Evolutionary conservation across 257 asterid species (phyloP), one percentile per base, ranked within the genome.

Genomic region (Paulownia fortunei): DNA sequence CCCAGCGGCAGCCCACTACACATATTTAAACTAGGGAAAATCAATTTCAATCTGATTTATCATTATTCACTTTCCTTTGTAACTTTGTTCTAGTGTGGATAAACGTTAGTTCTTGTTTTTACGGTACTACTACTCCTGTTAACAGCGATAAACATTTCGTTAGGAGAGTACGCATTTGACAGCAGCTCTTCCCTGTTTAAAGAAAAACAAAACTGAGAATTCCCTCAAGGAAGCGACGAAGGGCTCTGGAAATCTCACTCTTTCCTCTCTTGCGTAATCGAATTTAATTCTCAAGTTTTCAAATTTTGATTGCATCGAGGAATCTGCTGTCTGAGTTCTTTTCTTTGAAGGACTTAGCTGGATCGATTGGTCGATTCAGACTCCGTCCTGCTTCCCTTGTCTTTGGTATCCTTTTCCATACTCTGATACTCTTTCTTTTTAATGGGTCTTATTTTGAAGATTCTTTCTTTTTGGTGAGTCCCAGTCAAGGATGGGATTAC

Each of bases 401-500:
- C 51, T n/a, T 37, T 69, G 21, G 12, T 76, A 49, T 37, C 30
- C 51, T 23, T 72, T 23, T 8, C 39, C n/a, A n/a, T n/a, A n/a
- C n/a, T n/a, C n/a, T n/a, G n/a, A n/a, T n/a, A n/a, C 69, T 36
- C 61, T 58, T 47, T 30, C 32, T n/a, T 12, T 71, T 52, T 32
- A 78, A 88, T 86, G 88, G 86, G 84, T 79, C 88, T 79, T 60
- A 67, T 78, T 73, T 36, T 76, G 72, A 82, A 72, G 81, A 59
- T 82, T 72, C 71, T 88, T 76, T 69, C 56, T 73, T 73, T 71
- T 30, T 27, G 79, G 51, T 47, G 83, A 74, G 68, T 74, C 68
- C 52, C 60, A 44, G 62, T 70, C 74, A 71, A 91, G 90, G 94
- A 92, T 92, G 98, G 99, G 98, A 86, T 89, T 92, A 76, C 92